These are phyloP conservation scores for Talaromyces pinophilus DNA, from an alignment of 2,329 filamentous ascomycete species.

Conservation along the genomic window DNA sequence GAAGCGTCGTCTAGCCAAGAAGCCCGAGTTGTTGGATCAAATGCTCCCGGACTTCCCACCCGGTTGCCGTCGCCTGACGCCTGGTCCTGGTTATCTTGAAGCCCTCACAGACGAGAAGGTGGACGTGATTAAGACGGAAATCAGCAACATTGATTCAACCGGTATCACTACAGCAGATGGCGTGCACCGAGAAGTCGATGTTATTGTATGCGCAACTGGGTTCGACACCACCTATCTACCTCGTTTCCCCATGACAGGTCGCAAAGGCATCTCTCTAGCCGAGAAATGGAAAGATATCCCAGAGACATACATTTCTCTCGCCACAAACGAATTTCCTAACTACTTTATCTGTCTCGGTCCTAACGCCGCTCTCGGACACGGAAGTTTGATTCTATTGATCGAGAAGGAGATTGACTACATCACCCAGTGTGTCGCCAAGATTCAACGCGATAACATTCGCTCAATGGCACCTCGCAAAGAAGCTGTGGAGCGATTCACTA, in stretches of 20 bases:
- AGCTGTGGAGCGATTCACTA: constrained; percentile 20
- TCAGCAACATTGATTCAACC: constrained; percentile 44
- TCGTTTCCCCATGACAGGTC: constrained; percentile 47
- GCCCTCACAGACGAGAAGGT: constrained; percentile 63
- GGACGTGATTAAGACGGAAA: constrained; percentile 58
- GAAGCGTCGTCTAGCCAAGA: constrained; percentile 37
- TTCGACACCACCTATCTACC: constrained; percentile 45
- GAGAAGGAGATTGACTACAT: constrained; percentile 22
- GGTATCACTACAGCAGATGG: constrained; percentile 35
- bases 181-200: constrained; percentile 26
- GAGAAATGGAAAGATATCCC: constrained; percentile 48
- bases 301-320: constrained; percentile 50
- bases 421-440: constrained; percentile 19
- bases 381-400: constrained; percentile 17
- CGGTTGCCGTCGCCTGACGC: constrained; percentile 48
- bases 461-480: constrained; percentile 27
- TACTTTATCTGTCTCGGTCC: constrained; percentile 41
- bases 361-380: constrained; percentile 46
- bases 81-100: constrained; percentile 57
- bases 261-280: constrained; percentile 44
- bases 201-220: constrained; percentile 44
- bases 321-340: constrained; percentile 52
- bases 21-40: constrained; percentile 38
- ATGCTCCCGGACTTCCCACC: constrained; percentile 46
- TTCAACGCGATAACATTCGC: constrained; percentile 23